Percentiles rank a stretch among this genome's conserved stretches.
Conservation (phyloP, 148 eudicot species). For the Hydrangea macrophylla region DNA sequence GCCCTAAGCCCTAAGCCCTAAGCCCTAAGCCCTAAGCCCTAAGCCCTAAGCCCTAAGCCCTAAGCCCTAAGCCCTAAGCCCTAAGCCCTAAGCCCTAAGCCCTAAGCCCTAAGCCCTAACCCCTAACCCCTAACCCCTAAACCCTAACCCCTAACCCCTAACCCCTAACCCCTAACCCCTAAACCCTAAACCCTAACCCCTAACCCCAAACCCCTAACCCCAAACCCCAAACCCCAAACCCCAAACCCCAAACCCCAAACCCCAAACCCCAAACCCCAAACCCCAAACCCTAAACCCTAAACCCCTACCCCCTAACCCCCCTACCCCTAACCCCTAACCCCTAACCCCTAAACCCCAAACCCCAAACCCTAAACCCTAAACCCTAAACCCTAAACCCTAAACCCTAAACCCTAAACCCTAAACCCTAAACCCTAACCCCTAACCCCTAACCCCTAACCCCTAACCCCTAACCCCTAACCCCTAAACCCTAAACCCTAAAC, state of each 20-base stretch:
- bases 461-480: background rate
- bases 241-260: background rate
- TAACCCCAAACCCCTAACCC: background rate
- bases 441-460: background rate
- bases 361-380: background rate
- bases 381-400: background rate
- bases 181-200: constrained; percentile 10
- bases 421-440: background rate
- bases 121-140: constrained; percentile 13
- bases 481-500: background rate
- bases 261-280: constrained; percentile 8
- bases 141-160: constrained; percentile 14
- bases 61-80: constrained; percentile 5
- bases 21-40: background rate
- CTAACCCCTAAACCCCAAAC: background rate
- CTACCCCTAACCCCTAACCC: background rate
- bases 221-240: background rate
- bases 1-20: constrained; percentile 8
- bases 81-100: constrained; percentile 5
- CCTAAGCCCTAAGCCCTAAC: constrained; percentile 1
- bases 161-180: constrained; percentile 8
- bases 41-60: constrained; percentile 1
- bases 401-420: background rate
- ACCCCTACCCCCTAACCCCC: background rate
- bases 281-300: background rate